Conservation (phyloP, 768 basidiomycete species). For the Suillus variegatus region DNA sequence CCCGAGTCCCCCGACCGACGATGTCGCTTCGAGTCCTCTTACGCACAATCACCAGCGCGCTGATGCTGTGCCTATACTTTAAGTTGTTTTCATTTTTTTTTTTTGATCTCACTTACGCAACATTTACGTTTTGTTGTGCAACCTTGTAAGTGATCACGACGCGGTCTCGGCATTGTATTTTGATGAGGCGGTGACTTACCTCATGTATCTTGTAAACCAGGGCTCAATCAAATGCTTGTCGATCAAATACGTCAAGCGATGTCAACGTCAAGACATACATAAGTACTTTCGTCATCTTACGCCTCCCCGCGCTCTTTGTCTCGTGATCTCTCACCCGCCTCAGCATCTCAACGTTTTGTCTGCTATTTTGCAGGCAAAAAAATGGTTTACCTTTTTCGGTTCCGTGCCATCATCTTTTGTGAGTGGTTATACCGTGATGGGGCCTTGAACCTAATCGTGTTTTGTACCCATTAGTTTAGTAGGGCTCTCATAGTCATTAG, state of each 20-base stretch:
- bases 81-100: neutral
- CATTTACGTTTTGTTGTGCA: neutral
- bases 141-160: neutral
- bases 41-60: neutral
- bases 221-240: neutral
- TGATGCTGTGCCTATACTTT: neutral
- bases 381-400: conserved; percentile 23
- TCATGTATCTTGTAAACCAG: neutral
- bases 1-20: neutral
- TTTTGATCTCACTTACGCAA: neutral
- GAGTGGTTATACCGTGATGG: conserved; percentile 5
- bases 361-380: conserved; percentile 7
- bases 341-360: conserved; percentile 1
- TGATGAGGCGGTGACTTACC: neutral
- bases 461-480: conserved; percentile 17
- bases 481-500: conserved; percentile 21
- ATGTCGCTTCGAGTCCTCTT: neutral
- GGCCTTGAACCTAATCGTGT: neutral
- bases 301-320: neutral
- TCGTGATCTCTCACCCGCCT: neutral
- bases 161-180: neutral
- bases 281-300: neutral
- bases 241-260: conserved; percentile 9
- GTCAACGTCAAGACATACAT: conserved; percentile 4
- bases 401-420: conserved; percentile 26